Evolutionary conservation across 345 rosid genomes (phyloP).

Genomic region (Citropsis articulata): DNA sequence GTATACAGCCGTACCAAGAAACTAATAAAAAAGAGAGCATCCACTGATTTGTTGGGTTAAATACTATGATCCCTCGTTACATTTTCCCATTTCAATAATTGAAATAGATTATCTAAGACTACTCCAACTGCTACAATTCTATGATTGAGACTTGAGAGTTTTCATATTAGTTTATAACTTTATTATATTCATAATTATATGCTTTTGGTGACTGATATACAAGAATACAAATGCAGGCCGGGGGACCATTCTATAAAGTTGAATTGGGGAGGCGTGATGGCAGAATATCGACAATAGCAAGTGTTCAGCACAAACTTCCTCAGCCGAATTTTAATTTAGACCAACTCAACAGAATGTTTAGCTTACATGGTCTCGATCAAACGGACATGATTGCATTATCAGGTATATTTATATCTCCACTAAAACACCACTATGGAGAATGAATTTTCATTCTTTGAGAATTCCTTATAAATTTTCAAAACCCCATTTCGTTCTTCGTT

Average conservation of each 20-base stretch:
- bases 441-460: too few species aligned
- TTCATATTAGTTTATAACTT: neutral
- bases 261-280: constrained; percentile 88
- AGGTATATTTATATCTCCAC: constrained; percentile 32
- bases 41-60: too few species aligned
- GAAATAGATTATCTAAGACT: too few species aligned
- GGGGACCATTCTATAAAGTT: constrained; percentile 75
- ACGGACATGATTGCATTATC: constrained; percentile 88
- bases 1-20: neutral
- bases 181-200: too few species aligned
- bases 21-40: neutral
- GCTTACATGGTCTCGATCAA: constrained; percentile 55
- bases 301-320: constrained; percentile 64
- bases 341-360: constrained; percentile 69
- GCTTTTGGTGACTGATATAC: neutral
- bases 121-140: too few species aligned
- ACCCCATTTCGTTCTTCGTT: too few species aligned
- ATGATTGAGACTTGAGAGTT: too few species aligned
- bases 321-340: constrained; percentile 51
- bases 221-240: constrained; percentile 43
- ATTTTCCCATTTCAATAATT: too few species aligned
- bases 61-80: too few species aligned
- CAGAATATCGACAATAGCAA: constrained; percentile 53
- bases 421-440: too few species aligned
- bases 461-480: too few species aligned